Base-by-base conservation (phyloP, 2,329 filamentous ascomycete species). In the Torrubiellomyces zombiae region DNA sequence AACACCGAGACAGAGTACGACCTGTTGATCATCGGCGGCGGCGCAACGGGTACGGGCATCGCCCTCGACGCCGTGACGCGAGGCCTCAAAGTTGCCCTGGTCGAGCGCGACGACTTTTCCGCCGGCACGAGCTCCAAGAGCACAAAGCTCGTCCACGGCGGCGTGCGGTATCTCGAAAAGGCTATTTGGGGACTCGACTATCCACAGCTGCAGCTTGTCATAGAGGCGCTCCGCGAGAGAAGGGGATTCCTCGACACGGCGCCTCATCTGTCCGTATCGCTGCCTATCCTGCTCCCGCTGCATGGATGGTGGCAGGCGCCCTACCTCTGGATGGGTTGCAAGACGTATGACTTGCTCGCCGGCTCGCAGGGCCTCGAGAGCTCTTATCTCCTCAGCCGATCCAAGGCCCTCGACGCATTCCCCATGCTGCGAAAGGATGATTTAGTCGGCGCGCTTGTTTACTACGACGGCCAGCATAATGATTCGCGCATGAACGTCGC, bases 401-500 rank as follows among this genome's bases (percentile, higher is more conserved):
- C 64, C 50, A 80, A 80, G 51, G 78, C 79, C 7, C 56, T 83
- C 32, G 74, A 81, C 40, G 67, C 72, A 6, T 85, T 85, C 42
- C 79, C 79, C 13, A 76, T 83, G 66, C 54, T 89, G 36, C 76
- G 74, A 50, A 73, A 67, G 41, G 69, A 78, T 26, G 70, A 70
- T 33, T 56, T 86, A 10, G 65, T 82, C 26, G 79, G 80, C 36
- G 79, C 79, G 17, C 56, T 86, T 40, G 78, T 86, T 18, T 89
- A 89, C 61, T 86, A 86, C 45, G 75, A 89, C 53, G 79, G 79
- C 33, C 78, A 79, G 29, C 80, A 86, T 57, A 86, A 89, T 44
- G 79, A 89, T 46, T 82, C 79, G 14, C 71, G 79, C 33, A 89
- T 86, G 78, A 86, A 86, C 47, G 73, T 85, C 22, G 81, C 77